Percentiles rank a stretch among this genome's conserved stretches.
phyloP scores from a whole-genome alignment of 176 grass and related monocot genomes.

The Oryza punctata region DNA sequence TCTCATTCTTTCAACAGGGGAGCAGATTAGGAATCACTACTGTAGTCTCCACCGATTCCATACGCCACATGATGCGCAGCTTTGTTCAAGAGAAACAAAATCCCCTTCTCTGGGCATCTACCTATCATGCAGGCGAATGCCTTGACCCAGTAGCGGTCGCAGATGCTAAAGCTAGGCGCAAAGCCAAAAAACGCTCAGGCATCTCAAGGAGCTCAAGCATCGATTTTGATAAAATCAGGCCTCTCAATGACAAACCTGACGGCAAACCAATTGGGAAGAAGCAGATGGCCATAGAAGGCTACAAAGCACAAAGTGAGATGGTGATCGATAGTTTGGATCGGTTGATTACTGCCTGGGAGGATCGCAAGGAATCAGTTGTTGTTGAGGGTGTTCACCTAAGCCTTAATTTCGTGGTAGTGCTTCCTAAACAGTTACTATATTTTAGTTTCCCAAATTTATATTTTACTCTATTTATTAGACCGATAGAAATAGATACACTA shows the following conservation, averaged over 20 bases:
- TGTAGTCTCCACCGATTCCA: constrained; percentile 91
- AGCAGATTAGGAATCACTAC: constrained; percentile 88
- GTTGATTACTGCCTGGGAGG: constrained; percentile 83
- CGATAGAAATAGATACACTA: background rate
- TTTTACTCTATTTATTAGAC: background rate
- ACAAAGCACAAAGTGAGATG: constrained; percentile 96
- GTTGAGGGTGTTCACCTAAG: constrained; percentile 94
- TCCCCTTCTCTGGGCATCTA: constrained; percentile 95
- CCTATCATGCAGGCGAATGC: constrained; percentile 94
- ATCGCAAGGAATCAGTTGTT: constrained; percentile 83
- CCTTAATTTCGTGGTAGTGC: constrained; percentile 96
- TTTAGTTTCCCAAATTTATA: background rate
- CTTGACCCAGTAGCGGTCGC: constrained; percentile 81
- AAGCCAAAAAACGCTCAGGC: constrained; percentile 64
- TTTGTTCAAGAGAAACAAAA: constrained; percentile 91
- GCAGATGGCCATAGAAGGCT: constrained; percentile 93
- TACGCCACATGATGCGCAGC: constrained; percentile 97
- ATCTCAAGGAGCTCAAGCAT: constrained; percentile 29
- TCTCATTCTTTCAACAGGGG: constrained; percentile 57
- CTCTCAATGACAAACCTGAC: constrained; percentile 40
- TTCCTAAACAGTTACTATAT: background rate
- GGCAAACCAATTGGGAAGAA: constrained; percentile 69
- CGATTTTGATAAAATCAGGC: constrained; percentile 40
- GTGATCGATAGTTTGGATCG: constrained; percentile 95
- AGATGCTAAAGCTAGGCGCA: constrained; percentile 73